These are phyloP conservation scores for Papiliotrema fonsecae DNA, from an alignment of 1,284 basidiomycete species.

Conservation along the genomic window DNA sequence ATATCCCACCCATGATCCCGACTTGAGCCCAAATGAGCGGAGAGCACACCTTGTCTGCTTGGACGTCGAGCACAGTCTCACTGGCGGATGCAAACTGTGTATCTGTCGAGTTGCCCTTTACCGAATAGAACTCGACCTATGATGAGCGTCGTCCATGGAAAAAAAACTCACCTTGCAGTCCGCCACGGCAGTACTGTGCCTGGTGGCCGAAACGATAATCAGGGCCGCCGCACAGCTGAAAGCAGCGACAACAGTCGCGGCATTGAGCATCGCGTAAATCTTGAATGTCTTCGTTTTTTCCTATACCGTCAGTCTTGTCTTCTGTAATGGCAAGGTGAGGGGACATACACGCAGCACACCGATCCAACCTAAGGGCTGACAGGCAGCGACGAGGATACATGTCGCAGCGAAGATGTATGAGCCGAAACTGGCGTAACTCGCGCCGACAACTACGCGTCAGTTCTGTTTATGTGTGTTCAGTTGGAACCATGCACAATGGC, in stretches of 20 bases:
- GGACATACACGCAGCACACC: slow-evolving; percentile 66
- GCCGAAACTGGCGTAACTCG: slow-evolving; percentile 67
- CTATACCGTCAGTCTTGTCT: slow-evolving; percentile 46
- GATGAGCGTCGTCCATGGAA: not conserved
- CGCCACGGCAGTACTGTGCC: slow-evolving; percentile 64
- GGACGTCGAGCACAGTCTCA: slow-evolving; percentile 33
- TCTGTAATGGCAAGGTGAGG: not conserved
- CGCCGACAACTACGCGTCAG: slow-evolving; percentile 66
- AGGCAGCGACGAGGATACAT: slow-evolving; percentile 64
- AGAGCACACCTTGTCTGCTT: slow-evolving; percentile 68
- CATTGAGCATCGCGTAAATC: slow-evolving; percentile 68
- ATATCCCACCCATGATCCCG: slow-evolving; percentile 82
- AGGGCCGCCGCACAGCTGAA: slow-evolving; percentile 75
- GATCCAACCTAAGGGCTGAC: slow-evolving; percentile 75
- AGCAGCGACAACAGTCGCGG: slow-evolving; percentile 55
- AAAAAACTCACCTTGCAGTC: slow-evolving; percentile 59
- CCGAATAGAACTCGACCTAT: slow-evolving; percentile 28
- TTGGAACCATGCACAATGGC: not conserved
- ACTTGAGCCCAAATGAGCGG: slow-evolving; percentile 86
- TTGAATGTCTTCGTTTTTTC: slow-evolving; percentile 72
- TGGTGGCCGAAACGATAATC: slow-evolving; percentile 68
- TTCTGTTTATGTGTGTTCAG: not conserved
- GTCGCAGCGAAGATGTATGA: slow-evolving; percentile 68
- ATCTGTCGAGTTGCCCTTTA: slow-evolving; percentile 40
- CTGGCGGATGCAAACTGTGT: slow-evolving; percentile 8